Evolutionary conservation across 2,329 filamentous ascomycete species (phyloP), one percentile per base, ranked within the genome.

Genomic region (Boeremia exigua): DNA sequence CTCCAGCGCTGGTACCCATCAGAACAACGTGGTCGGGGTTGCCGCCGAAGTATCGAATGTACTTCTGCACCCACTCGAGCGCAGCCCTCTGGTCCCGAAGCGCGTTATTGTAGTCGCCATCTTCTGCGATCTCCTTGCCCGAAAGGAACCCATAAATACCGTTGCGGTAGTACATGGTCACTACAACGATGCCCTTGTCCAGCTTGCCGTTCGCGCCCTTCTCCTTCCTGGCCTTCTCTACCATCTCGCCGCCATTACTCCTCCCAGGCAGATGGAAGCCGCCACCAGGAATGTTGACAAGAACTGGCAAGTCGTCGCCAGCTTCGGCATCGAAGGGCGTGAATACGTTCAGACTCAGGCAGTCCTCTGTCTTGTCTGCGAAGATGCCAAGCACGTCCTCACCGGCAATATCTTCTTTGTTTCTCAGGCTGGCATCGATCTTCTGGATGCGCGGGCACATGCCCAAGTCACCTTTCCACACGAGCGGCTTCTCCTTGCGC

Each of bases 221-320:
- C 40, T 68, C 67, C 23, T 59, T 58, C 15, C 69, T 59, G 30
- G 65, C 64, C 60, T 73, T 73, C 48, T 66, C 66, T 27, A 70
- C 68, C 62, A 72, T 67, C 39, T 69, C 69, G 5, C 62, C 65
- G 28, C 69, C 69, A 44, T 70, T 73, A 39, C 67, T 65, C 29
- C 70, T 62, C 7, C 70, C 70, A 14, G 70, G 70, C 3, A 72
- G 51, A 47, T 79, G 77, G 66, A 79, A 79, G 0, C 77, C 77
- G 37, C 76, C 78, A 6, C 78, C 78, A 19, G 79, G 79, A 65
- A 80, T 80, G 57, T 79, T 80, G 1, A 81, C 74, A 17, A 77
- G 62, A 0, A 79, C 77, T 28, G 75, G 65, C 11, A 73, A 46
- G 33, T 73, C 69, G 25, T 73, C 70, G 10, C 70, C 70, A 27